Evolutionary conservation across 306 rosid species (phyloP).

Genomic region (Fagus crenata): DNA sequence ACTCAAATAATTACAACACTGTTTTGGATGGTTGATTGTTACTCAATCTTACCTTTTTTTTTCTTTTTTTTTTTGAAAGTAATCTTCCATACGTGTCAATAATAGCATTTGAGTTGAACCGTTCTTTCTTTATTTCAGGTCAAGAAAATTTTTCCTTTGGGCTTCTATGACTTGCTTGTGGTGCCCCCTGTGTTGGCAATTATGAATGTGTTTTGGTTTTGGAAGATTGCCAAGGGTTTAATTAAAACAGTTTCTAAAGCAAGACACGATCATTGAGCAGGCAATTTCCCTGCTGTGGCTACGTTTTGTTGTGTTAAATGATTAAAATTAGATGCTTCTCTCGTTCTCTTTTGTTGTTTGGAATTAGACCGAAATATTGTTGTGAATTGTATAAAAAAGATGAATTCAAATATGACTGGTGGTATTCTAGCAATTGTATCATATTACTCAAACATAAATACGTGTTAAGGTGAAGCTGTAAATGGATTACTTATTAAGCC

Average conservation of each 20-base stretch:
- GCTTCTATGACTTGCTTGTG: conserved; percentile 65
- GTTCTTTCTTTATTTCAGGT: conserved; percentile 49
- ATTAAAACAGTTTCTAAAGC: conserved; percentile 68
- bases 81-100: background rate
- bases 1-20: background rate
- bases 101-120: background rate
- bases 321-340: background rate
- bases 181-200: conserved; percentile 57
- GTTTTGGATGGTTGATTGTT: background rate
- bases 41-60: background rate
- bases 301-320: background rate
- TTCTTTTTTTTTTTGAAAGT: no score
- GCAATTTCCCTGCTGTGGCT: conserved; percentile 5
- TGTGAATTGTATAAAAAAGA: no score
- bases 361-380: no score
- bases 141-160: conserved; percentile 55
- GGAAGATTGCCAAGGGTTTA: conserved; percentile 89
- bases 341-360: no score
- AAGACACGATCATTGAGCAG: conserved; percentile 56
- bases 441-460: no score
- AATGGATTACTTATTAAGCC: no score
- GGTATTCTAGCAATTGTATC: no score
- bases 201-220: conserved; percentile 84
- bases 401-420: no score
- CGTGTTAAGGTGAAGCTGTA: no score